These are phyloP conservation scores for Stephania yunnanensis DNA, from an alignment of 164 flowering plant species.

Conservation along the genomic window DNA sequence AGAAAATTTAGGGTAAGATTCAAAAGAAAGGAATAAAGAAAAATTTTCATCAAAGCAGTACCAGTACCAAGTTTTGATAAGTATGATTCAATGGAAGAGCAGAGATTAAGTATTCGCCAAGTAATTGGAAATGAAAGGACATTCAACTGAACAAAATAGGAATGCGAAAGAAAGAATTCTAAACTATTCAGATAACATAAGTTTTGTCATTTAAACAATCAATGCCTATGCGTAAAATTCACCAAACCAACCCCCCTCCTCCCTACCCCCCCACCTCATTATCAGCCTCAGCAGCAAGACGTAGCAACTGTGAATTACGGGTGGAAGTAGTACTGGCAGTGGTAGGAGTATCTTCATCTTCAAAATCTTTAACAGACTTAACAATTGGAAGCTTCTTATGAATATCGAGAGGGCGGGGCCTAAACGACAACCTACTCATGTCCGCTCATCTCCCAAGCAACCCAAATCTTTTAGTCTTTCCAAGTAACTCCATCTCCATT, in stretches of 20 bases:
- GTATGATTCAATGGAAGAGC: not conserved
- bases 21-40: not conserved
- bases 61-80: not conserved
- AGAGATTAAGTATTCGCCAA: not conserved
- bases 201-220: not conserved
- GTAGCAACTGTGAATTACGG: conserved; percentile 67
- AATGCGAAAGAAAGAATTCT: not conserved
- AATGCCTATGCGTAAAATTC: not conserved
- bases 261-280: conserved; percentile 48
- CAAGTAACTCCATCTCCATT: conserved; percentile 16
- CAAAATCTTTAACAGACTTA: conserved; percentile 82
- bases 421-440: conserved; percentile 86
- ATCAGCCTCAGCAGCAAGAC: conserved; percentile 53
- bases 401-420: conserved; percentile 97
- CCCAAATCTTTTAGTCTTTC: conserved; percentile 16
- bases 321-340: conserved; percentile 55
- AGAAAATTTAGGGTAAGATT: conserved; percentile 6
- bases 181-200: not conserved
- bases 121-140: not conserved
- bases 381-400: conserved; percentile 94
- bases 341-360: conserved; percentile 75
- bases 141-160: not conserved
- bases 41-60: not conserved
- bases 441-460: conserved; percentile 31
- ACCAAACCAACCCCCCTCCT: not conserved